Conservation (phyloP, 2,329 filamentous ascomycete genomes). For the Alternaria sp. region DNA sequence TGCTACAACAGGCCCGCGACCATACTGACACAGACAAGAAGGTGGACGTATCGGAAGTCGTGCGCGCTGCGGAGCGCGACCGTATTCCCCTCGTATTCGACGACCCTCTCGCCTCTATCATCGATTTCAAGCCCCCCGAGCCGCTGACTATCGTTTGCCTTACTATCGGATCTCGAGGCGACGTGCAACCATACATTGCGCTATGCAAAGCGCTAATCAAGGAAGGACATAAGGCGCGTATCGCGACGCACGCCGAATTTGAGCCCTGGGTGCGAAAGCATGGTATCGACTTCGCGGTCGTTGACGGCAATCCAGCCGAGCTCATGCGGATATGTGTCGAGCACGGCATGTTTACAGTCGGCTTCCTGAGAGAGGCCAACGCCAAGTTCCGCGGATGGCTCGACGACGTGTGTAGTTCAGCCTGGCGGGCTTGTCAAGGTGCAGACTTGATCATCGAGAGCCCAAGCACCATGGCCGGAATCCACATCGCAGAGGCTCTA, state of each 20-base stretch:
- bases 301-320: conserved; percentile 90
- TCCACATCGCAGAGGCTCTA: conserved; percentile 94
- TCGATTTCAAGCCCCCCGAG: conserved; percentile 86
- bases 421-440: conserved; percentile 83
- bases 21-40: conserved; percentile 30
- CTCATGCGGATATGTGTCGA: conserved; percentile 96
- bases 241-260: conserved; percentile 93
- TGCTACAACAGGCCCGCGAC: conserved; percentile 75
- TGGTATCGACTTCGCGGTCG: conserved; percentile 87
- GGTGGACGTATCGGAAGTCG: conserved; percentile 35
- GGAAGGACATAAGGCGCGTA: conserved; percentile 84
- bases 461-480: conserved; percentile 95
- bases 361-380: conserved; percentile 85
- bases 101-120: conserved; percentile 83
- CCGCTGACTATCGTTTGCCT: conserved; percentile 87
- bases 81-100: conserved; percentile 84
- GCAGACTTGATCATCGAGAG: conserved; percentile 93
- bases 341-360: conserved; percentile 94
- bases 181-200: conserved; percentile 97
- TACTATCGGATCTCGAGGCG: conserved; percentile 93
- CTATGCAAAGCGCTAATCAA: conserved; percentile 88
- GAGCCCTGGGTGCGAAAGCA: conserved; percentile 87
- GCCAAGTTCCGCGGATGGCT: conserved; percentile 86
- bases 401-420: conserved; percentile 81
- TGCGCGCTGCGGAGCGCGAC: conserved; percentile 53